Conservation (phyloP, 1,284 basidiomycete species). For the Cryptococcus jaspeensis region DNA sequence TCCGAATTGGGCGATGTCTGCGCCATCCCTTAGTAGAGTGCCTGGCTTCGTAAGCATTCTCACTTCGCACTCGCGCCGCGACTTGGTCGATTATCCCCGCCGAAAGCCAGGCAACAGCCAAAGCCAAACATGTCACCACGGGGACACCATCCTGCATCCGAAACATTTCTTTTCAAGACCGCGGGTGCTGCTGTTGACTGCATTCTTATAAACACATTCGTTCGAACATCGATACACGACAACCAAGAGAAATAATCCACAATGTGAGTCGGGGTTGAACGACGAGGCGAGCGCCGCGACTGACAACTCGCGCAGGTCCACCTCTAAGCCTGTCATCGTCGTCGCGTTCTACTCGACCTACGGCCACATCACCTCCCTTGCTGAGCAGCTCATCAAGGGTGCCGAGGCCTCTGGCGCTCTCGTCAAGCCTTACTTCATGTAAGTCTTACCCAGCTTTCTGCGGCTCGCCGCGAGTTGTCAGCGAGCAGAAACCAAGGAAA, state of each 20-base stretch:
- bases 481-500: neutral
- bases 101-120: too few species aligned
- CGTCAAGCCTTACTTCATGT: slow-evolving; percentile 68
- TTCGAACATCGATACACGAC: neutral
- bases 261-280: neutral
- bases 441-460: slow-evolving; percentile 2
- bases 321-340: slow-evolving; percentile 61
- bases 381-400: slow-evolving; percentile 73
- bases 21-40: too few species aligned
- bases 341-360: slow-evolving; percentile 81
- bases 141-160: neutral
- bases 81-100: too few species aligned
- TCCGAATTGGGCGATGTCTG: too few species aligned
- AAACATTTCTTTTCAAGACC: neutral
- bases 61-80: too few species aligned
- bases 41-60: too few species aligned
- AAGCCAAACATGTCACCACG: too few species aligned
- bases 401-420: slow-evolving; percentile 68
- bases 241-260: too few species aligned
- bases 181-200: neutral
- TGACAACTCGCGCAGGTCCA: slow-evolving; percentile 1
- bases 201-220: neutral
- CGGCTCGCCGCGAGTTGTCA: neutral
- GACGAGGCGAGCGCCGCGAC: neutral
- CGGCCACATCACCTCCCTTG: slow-evolving; percentile 75